Evolutionary conservation across 2,329 filamentous ascomycete genomes (phyloP).

Genomic region (Xylariales sp.): DNA sequence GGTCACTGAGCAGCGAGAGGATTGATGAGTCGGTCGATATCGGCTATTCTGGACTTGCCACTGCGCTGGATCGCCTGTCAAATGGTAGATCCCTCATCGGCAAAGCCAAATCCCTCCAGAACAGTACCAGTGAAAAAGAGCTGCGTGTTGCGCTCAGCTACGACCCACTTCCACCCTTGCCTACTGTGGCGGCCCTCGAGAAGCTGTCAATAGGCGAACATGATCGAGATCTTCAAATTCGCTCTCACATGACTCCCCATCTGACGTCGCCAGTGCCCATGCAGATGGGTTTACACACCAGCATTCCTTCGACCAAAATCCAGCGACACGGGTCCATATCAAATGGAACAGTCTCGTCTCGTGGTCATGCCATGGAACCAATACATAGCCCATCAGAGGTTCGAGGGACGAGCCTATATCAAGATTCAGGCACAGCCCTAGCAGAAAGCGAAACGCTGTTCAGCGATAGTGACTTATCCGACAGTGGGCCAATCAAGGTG

Average conservation of each 20-base stretch:
- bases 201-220: slow-evolving; percentile 13
- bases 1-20: slow-evolving; percentile 55
- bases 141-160: too few species aligned
- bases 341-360: slow-evolving; percentile 17
- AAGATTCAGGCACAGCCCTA: slow-evolving; percentile 12
- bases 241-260: slow-evolving; percentile 5
- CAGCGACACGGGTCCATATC: slow-evolving; percentile 16
- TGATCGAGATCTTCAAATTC: too few species aligned
- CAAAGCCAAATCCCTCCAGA: slow-evolving; percentile 21
- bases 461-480: slow-evolving; percentile 29
- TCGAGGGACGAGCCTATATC: slow-evolving; percentile 11
- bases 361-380: slow-evolving; percentile 12
- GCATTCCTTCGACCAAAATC: slow-evolving; percentile 11
- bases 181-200: slow-evolving; percentile 16
- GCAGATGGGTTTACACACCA: slow-evolving; percentile 13
- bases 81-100: slow-evolving; percentile 19
- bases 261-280: slow-evolving; percentile 1
- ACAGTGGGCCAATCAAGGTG: slow-evolving; percentile 31
- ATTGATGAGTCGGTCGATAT: slow-evolving; percentile 60
- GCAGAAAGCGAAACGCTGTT: slow-evolving; percentile 17
- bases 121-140: too few species aligned
- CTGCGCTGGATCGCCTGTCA: slow-evolving; percentile 53
- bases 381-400: slow-evolving; percentile 12
- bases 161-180: too few species aligned
- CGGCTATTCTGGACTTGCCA: slow-evolving; percentile 62